Base-by-base conservation (phyloP, 805 yeast genomes). In the Zygoascus bituminiphila region DNA sequence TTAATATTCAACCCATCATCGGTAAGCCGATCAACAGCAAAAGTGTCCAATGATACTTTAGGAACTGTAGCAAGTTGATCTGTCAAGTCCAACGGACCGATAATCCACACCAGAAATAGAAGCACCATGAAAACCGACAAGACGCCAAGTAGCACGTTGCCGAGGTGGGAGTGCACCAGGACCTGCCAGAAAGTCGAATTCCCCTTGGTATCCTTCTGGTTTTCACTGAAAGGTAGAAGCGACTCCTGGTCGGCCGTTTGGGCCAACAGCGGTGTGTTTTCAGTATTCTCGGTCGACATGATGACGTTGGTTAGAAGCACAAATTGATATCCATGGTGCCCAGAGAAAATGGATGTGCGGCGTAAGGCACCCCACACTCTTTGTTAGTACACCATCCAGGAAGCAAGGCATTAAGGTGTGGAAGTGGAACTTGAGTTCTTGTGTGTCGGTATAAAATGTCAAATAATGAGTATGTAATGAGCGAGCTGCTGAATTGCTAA, bases 1-100 rank as follows among this genome's bases (percentile, higher is more conserved):
- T 46, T 36, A 20, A 56, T 41, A 10, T 47, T 31, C 5, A 51
- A 41, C n/a, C 56, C 56, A 6, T 54, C 54, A 4, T 26, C 45
- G 14, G 38, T 29, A 4, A 56, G 23, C 15, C 50, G 39, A 14
- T 45, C 52, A 19, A 56, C 33, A 20, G 39, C 22, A 19, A 53
- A 36, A 12, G 33, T 12, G 20, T 54, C 44, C 10, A 53, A 22
- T 14, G 21, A 17, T n/a, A 41, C 26, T 15, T 25, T 23, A 6
- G 44, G 44, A 23, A 41, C 35, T 2, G 35, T 15, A 24, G 44
- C 33, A 5, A 41, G 17, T 17, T 41, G 31, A 7, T 41, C 44
- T 25, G 7, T 41, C 19, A 41, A 25, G 12, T 41, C 26, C 6
- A 4, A 23, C 2, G 26, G 31, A 14, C 26, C 44, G 15, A 41